Base-by-base conservation (phyloP, 2,329 filamentous ascomycete genomes). In the Talaromyces sp. region DNA sequence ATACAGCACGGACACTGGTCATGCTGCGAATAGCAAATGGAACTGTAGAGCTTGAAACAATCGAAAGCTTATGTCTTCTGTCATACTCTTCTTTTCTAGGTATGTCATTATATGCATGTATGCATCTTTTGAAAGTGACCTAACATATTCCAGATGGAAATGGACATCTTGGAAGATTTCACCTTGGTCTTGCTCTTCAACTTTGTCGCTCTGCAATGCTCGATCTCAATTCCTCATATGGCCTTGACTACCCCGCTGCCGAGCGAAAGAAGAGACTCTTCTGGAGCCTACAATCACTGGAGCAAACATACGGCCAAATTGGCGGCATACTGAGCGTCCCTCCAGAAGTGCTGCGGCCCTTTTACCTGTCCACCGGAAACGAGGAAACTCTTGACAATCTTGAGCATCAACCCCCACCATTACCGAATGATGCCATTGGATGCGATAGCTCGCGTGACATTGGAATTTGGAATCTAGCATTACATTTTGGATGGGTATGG, bases 1-100 rank as follows among this genome's bases (percentile, higher is more conserved):
- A 75, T 63, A 50, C 63, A 72, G 57, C 73, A 69, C 57, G 63
- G 43, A 69, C 61, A 1, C 29, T 70, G 29, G 63, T 70, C 16
- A 81, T 81, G 78, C 70, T 80, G 4, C 76, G 78, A 17, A 76
- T 82, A 32, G 78, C 79, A 1, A 79, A 80, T 52, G 79, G 79
- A 2, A 75, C 76, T 0, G 79, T 82, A 2, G 75, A 77, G 46
- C 64, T 82, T 2, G 68, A 73, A 14, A 82, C 79, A 0, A 76
- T 82, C 3, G 78, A 82, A 56, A 80, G 78, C 56, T 57, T 82
- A 7, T 82, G 80, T 62, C 64, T 82, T 4, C 69, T 82, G 1
- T 75, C 78, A 0, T 81, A 79, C 41, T 78, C 77, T 2, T 76
- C 73, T 0, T 81, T 81, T 50, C 74, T 80, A 47, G 78, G 79